Conservation (phyloP, 2,329 filamentous ascomycete species). For the Beauveria scarabaeidicola region DNA sequence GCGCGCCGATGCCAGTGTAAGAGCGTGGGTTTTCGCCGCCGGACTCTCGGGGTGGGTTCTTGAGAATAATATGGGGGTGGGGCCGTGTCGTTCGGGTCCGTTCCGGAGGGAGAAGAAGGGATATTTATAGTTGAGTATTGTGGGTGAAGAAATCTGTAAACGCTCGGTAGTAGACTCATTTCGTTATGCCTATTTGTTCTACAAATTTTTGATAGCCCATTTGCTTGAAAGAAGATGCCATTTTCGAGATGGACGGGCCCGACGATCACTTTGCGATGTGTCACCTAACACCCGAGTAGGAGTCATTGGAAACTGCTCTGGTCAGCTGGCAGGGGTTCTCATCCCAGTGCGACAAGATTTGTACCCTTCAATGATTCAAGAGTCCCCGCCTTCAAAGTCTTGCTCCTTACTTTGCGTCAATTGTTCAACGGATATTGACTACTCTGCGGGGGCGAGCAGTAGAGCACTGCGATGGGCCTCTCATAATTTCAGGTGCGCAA, state of each 20-base stretch:
- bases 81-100: neutral
- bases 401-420: too few relatives aligned
- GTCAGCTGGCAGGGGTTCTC: neutral
- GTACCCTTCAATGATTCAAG: neutral
- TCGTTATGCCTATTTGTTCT: too few relatives aligned
- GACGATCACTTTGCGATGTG: neutral
- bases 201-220: too few relatives aligned
- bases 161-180: too few relatives aligned
- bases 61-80: neutral
- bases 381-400: too few relatives aligned
- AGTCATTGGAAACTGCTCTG: neutral
- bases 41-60: neutral
- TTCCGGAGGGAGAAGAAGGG: neutral
- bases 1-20: neutral
- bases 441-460: too few relatives aligned
- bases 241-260: neutral
- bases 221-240: neutral
- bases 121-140: neutral
- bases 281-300: neutral
- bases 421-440: too few relatives aligned
- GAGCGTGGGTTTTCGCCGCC: slow-evolving; percentile 4
- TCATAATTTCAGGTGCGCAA: too few relatives aligned
- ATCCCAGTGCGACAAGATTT: neutral
- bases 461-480: too few relatives aligned
- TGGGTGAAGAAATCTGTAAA: too few relatives aligned